Conservation (phyloP, 352 stramenopile species). For the Globisporangium apiculatum region DNA sequence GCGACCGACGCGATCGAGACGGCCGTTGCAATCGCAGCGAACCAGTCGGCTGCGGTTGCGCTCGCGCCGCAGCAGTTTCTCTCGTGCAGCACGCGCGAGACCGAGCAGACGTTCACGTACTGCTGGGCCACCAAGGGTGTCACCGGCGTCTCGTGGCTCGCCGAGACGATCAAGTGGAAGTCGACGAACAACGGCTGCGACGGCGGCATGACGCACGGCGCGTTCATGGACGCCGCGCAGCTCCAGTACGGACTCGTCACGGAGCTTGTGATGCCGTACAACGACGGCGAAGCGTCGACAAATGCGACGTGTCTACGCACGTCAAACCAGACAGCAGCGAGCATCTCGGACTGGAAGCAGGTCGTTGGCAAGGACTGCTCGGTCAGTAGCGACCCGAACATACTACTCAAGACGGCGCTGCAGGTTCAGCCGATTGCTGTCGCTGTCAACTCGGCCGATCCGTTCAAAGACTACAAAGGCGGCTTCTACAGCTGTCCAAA, state of each 20-base stretch:
- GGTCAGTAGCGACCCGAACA: slow-evolving; percentile 34
- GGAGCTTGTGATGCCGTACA: slow-evolving; percentile 68
- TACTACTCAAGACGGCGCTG: slow-evolving; percentile 46
- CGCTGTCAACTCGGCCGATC: slow-evolving; percentile 63
- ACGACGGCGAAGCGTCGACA: slow-evolving; percentile 9
- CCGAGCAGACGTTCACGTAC: slow-evolving; percentile 67
- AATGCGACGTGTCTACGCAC: slow-evolving; percentile 13
- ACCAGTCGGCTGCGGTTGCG: slow-evolving; percentile 45
- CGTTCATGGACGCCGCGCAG: slow-evolving; percentile 65
- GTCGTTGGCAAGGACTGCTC: slow-evolving; percentile 55
- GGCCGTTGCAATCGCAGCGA: slow-evolving; percentile 56
- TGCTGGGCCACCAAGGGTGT: slow-evolving; percentile 48
- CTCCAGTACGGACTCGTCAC: slow-evolving; percentile 55
- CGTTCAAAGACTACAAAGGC: slow-evolving; percentile 63
- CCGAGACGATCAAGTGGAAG: slow-evolving; percentile 63
- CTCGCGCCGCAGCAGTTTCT: slow-evolving; percentile 78
- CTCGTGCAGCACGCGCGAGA: slow-evolving; percentile 55
- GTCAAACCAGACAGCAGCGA: slow-evolving; percentile 52
- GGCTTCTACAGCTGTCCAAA: slow-evolving; percentile 72
- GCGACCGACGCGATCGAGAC: slow-evolving; percentile 74
- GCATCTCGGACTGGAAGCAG: slow-evolving; percentile 65
- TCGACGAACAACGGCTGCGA: slow-evolving; percentile 72
- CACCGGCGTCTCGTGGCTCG: slow-evolving; percentile 44
- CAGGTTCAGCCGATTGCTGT: slow-evolving; percentile 65
- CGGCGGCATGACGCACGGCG: slow-evolving; percentile 76